These are phyloP conservation scores for Fusarium sarcochroum DNA, from an alignment of 2,329 filamentous ascomycete species.

Conservation along the genomic window DNA sequence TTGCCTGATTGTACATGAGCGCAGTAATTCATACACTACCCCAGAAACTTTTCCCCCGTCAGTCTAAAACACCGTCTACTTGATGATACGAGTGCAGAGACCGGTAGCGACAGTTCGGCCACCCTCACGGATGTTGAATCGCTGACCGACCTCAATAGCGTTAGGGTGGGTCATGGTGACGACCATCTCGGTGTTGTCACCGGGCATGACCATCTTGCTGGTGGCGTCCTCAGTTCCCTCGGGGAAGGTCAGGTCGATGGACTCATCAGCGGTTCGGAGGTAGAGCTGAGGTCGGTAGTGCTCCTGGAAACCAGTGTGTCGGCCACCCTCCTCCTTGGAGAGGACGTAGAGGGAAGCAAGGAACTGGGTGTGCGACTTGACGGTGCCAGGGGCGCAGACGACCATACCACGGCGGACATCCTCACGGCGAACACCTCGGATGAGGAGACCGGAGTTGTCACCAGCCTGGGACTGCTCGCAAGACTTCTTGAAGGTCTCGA, in stretches of 20 bases:
- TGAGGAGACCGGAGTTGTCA: constrained; percentile 97
- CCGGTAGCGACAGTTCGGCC: constrained; percentile 90
- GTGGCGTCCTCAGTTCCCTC: constrained; percentile 81
- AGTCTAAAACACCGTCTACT: constrained; percentile 58
- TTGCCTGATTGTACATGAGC: constrained; percentile 49
- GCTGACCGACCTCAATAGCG: constrained; percentile 90
- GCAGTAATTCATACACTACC: constrained; percentile 46
- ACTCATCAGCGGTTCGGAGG: constrained; percentile 90
- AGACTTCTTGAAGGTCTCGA: constrained; percentile 99
- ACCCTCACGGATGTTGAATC: constrained; percentile 98
- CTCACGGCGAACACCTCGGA: constrained; percentile 96
- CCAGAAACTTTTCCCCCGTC: constrained; percentile 32
- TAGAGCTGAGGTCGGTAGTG: constrained; percentile 98
- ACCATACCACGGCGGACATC: constrained; percentile 97
- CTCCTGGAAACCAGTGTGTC: constrained; percentile 93
- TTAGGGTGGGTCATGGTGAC: constrained; percentile 87
- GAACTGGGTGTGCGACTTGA: constrained; percentile 93
- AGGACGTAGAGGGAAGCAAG: constrained; percentile 96
- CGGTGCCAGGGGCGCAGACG: constrained; percentile 83
- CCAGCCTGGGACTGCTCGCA: constrained; percentile 96
- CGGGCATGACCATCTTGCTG: constrained; percentile 92
- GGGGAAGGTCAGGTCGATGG: constrained; percentile 85
- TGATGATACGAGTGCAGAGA: constrained; percentile 80
- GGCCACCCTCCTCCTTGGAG: constrained; percentile 97
- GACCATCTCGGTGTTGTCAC: constrained; percentile 99